A percentile compares a stretch with the other conserved stretches of the same genome.
phyloP scores from a whole-genome alignment of 148 eudicot genomes.

The Chenopodium suecicum region DNA sequence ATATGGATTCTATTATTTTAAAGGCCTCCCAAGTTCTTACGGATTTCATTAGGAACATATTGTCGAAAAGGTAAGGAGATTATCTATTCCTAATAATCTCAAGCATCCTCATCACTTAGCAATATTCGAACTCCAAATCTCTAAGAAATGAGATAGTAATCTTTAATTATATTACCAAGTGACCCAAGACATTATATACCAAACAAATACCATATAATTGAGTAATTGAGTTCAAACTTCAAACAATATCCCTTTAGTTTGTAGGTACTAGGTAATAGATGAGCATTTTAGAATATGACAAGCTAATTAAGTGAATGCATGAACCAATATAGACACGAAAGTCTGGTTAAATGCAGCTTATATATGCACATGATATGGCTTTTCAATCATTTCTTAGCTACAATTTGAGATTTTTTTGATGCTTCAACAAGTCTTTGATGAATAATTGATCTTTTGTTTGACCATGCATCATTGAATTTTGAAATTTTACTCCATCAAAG shows the following conservation, averaged over 20 bases:
- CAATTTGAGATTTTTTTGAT: neutral
- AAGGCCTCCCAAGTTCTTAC: no score
- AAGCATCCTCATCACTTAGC: no score
- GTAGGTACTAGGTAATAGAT: neutral
- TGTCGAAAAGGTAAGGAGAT: no score
- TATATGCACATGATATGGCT: slow-evolving; percentile 27
- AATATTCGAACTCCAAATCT: no score
- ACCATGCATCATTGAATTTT: neutral
- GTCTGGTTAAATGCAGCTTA: slow-evolving; percentile 22
- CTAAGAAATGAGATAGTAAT: no score
- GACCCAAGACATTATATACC: no score
- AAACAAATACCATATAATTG: no score
- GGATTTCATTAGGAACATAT: no score
- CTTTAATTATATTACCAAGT: no score
- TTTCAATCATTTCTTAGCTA: neutral
- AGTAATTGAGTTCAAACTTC: no score
- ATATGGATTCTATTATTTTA: no score
- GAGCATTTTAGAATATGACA: neutral
- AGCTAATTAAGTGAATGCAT: slow-evolving; percentile 1
- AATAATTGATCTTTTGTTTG: slow-evolving; percentile 9
- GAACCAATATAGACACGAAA: neutral
- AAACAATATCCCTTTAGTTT: neutral
- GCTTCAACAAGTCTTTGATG: neutral
- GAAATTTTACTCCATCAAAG: neutral
- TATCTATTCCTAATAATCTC: no score